Percentiles rank a stretch among this genome's conserved stretches.
These are phyloP conservation scores for Phylloporus sp. DNA, from an alignment of 768 basidiomycete genomes.

Conservation along the genomic window DNA sequence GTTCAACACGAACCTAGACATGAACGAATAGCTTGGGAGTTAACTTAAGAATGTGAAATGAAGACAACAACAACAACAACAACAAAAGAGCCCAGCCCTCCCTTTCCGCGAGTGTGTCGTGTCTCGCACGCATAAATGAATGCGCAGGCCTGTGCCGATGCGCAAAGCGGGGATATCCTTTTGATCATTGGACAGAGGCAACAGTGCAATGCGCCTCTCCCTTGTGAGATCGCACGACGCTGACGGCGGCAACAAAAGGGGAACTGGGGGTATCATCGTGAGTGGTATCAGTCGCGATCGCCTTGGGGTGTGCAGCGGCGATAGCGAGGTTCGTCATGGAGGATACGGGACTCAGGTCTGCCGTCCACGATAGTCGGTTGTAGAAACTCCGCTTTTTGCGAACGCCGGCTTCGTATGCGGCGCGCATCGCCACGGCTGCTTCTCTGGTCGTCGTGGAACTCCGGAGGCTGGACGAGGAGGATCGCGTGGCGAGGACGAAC, in stretches of 20 bases:
- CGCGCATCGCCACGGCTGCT: slow-evolving; percentile 27
- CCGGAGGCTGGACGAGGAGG: slow-evolving; percentile 29
- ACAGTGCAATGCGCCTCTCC: not conserved
- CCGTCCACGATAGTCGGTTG: slow-evolving; percentile 27
- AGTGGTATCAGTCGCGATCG: slow-evolving; percentile 6
- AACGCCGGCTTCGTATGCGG: slow-evolving; percentile 29
- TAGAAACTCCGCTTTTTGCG: slow-evolving; percentile 33
- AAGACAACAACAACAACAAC: not conserved
- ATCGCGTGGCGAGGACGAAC: slow-evolving; percentile 24
- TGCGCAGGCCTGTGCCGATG: not conserved
- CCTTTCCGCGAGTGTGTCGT: not conserved
- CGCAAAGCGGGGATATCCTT: not conserved
- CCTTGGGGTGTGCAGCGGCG: slow-evolving; percentile 16
- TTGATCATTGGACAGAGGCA: slow-evolving; percentile 14
- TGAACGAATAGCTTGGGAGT: not conserved
- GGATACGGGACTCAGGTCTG: slow-evolving; percentile 21
- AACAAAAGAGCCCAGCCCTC: not conserved
- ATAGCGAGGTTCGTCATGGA: slow-evolving; percentile 17
- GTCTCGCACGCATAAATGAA: not conserved
- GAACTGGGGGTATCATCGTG: slow-evolving; percentile 2
- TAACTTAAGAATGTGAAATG: slow-evolving; percentile 6
- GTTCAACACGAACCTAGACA: not conserved
- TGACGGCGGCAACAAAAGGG: slow-evolving; percentile 1
- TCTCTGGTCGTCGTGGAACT: slow-evolving; percentile 13
- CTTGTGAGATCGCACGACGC: slow-evolving; percentile 4